Percentiles rank a stretch among this genome's conserved stretches.
Evolutionary conservation across 1,139 yeast genomes (phyloP).

Genomic region (Lipomyces yarrowii): DNA sequence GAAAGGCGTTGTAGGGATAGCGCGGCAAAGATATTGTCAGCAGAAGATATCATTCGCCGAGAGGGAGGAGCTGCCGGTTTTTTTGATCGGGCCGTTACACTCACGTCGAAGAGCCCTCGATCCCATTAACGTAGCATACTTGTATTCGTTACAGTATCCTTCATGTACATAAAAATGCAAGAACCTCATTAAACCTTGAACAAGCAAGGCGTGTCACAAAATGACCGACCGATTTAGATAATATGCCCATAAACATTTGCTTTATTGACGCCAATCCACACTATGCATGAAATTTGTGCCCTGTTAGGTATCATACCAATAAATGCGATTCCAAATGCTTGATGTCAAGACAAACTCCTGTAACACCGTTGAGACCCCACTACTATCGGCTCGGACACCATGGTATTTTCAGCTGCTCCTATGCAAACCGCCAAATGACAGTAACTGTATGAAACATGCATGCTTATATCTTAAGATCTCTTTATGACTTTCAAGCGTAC

Average conservation of each 20-base stretch:
- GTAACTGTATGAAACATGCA: neutral
- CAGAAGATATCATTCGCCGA: slow-evolving; percentile 53
- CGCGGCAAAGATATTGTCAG: slow-evolving; percentile 40
- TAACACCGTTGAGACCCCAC: neutral
- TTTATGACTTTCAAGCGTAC: neutral
- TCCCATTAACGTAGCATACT: slow-evolving; percentile 19
- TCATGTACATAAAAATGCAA: neutral
- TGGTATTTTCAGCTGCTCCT: neutral
- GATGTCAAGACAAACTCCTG: neutral
- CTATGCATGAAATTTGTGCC: neutral
- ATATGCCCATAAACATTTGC: neutral
- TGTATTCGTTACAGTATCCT: neutral
- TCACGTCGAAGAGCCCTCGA: slow-evolving; percentile 47
- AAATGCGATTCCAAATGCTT: neutral
- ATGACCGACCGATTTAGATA: too few species aligned
- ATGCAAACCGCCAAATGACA: neutral
- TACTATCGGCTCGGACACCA: neutral
- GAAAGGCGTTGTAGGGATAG: slow-evolving; percentile 37
- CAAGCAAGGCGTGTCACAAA: neutral
- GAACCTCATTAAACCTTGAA: neutral
- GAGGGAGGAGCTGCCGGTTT: slow-evolving; percentile 93
- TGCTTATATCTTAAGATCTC: neutral
- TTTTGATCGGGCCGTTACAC: slow-evolving; percentile 74
- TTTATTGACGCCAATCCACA: neutral
- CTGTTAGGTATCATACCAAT: neutral